Evolutionary conservation across 768 basidiomycete genomes (phyloP).

Genomic region (Russula brevipes): DNA sequence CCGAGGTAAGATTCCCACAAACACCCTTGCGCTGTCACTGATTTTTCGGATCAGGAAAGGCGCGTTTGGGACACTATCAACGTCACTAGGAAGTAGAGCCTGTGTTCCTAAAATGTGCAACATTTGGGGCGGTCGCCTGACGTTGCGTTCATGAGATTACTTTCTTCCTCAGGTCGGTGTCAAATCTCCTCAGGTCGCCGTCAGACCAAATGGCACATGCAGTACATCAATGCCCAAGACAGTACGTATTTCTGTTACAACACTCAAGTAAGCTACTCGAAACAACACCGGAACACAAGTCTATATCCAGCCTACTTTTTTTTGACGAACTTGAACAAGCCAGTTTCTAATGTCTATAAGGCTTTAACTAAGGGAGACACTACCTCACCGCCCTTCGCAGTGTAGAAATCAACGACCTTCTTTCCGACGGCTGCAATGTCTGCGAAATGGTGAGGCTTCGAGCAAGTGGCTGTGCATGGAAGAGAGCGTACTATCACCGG

Average conservation of each 20-base stretch:
- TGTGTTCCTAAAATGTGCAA: constrained; percentile 1
- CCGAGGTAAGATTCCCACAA: constrained; percentile 54
- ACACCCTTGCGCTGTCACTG: neutral
- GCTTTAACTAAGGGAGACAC: constrained; percentile 76
- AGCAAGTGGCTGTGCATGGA: neutral
- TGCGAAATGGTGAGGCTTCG: constrained; percentile 26
- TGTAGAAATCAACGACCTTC: constrained; percentile 86
- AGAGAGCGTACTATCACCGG: constrained; percentile 54
- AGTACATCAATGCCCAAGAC: neutral
- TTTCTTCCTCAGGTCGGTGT: neutral
- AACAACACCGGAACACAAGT: neutral
- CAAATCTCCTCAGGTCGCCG: neutral
- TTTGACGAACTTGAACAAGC: neutral
- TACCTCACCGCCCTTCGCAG: constrained; percentile 62
- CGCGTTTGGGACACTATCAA: constrained; percentile 72
- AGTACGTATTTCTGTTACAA: constrained; percentile 2
- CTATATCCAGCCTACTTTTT: neutral
- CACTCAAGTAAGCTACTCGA: neutral
- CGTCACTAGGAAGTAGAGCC: constrained; percentile 50
- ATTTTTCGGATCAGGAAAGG: constrained; percentile 57
- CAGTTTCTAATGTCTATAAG: constrained; percentile 34
- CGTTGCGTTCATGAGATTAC: neutral
- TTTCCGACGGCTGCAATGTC: constrained; percentile 78
- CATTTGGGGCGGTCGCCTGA: neutral
- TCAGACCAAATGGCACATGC: neutral